These are phyloP conservation scores for Xylaria cubensis DNA, from an alignment of 495 filamentous ascomycete genomes.

Conservation along the genomic window DNA sequence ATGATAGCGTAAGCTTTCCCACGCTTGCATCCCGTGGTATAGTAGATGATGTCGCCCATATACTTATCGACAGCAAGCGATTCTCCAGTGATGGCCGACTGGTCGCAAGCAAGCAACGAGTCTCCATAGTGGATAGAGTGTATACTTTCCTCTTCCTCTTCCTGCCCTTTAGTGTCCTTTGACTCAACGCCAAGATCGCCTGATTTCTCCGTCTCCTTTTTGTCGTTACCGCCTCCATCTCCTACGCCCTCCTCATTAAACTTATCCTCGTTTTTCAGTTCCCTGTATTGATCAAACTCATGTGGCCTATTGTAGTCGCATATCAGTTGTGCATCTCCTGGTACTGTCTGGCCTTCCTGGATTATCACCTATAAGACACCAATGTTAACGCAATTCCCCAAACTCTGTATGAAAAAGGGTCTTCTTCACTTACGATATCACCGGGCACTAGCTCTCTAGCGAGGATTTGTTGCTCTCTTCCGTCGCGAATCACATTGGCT, in stretches of 20 bases:
- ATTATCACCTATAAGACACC: constrained; percentile 58
- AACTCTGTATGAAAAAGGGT: constrained; percentile 1
- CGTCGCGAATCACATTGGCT: constrained; percentile 73
- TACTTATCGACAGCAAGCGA: constrained; percentile 90
- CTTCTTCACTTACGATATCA: constrained; percentile 68
- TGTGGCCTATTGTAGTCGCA: constrained; percentile 76
- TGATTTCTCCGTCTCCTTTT: constrained; percentile 21
- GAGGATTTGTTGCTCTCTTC: constrained; percentile 72
- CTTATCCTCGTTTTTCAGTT: constrained; percentile 64
- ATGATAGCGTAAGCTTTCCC: constrained; percentile 81
- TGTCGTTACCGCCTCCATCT: constrained; percentile 18
- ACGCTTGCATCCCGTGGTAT: constrained; percentile 87
- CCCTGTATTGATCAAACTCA: constrained; percentile 74
- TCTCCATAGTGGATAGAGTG: constrained; percentile 72
- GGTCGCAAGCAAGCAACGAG: constrained; percentile 85
- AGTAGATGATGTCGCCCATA: constrained; percentile 76
- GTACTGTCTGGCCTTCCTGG: constrained; percentile 78
- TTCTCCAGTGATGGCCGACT: constrained; percentile 90
- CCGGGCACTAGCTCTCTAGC: constrained; percentile 82
- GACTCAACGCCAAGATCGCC: constrained; percentile 18
- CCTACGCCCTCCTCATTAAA: constrained; percentile 53
- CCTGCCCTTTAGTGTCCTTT: constrained; percentile 60
- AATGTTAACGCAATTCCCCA: not conserved
- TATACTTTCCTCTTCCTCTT: constrained; percentile 62
- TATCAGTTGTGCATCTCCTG: constrained; percentile 77